A percentile compares a stretch with the other conserved stretches of the same genome.
Evolutionary conservation across 2,329 filamentous ascomycete genomes (phyloP).

Genomic region (Colletotrichum chlorophyti): DNA sequence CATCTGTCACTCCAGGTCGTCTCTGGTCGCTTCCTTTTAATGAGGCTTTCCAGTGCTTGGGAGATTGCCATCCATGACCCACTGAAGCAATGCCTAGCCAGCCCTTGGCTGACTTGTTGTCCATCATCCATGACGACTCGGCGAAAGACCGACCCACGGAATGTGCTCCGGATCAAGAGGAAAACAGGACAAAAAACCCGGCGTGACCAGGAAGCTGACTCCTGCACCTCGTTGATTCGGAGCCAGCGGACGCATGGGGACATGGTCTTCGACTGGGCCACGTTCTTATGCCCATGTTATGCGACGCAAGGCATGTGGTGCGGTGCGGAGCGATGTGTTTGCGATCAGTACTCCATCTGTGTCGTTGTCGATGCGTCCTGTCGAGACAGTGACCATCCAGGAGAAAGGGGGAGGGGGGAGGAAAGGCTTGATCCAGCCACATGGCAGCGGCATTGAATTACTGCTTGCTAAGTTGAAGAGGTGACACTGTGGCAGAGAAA

Average conservation of each 20-base stretch:
- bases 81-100: constrained; percentile 1
- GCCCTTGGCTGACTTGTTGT: neutral
- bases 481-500: constrained; percentile 17
- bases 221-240: constrained; percentile 20
- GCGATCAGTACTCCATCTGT: neutral
- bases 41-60: constrained; percentile 22
- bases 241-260: constrained; percentile 5
- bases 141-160: constrained; percentile 8
- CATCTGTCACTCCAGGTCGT: constrained; percentile 6
- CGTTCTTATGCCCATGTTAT: no score
- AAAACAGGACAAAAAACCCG: neutral
- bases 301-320: neutral
- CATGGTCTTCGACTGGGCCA: constrained; percentile 3
- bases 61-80: constrained; percentile 24
- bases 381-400: neutral
- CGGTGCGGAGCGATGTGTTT: constrained; percentile 7
- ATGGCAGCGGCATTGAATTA: constrained; percentile 25
- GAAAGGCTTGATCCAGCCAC: neutral
- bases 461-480: constrained; percentile 9
- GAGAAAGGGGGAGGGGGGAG: constrained; percentile 3
- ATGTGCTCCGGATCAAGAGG: constrained; percentile 7
- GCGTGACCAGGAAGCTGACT: constrained; percentile 24
- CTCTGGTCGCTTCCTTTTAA: constrained; percentile 28
- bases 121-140: constrained; percentile 1
- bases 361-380: constrained; percentile 5